phyloP scores from a whole-genome alignment of 805 yeast genomes.

The Barnettozyma siamensis region DNA sequence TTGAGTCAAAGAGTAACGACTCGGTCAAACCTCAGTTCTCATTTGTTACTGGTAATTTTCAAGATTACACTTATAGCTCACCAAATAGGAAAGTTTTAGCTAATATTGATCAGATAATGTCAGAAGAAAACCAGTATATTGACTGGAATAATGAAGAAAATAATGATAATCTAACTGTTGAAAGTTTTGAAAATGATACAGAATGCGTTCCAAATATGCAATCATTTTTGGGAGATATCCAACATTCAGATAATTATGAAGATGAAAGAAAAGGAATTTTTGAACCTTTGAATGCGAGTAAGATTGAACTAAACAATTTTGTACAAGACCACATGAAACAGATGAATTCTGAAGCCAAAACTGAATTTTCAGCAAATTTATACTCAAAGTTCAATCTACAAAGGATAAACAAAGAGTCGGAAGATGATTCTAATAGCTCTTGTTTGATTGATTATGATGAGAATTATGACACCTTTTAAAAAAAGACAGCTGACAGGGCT shows the following conservation, averaged over 20 bases:
- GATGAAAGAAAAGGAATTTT: conserved; percentile 3
- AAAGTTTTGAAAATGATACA: neutral
- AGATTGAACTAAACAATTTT: neutral
- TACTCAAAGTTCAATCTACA: conserved; percentile 14
- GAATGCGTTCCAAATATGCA: neutral
- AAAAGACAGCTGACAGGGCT: neutral
- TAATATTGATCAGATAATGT: neutral
- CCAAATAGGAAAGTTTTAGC: neutral
- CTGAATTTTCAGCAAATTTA: conserved; percentile 7
- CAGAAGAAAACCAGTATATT: conserved; percentile 2
- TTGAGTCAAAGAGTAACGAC: neutral
- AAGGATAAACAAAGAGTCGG: conserved; percentile 2
- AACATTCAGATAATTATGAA: neutral
- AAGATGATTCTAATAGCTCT: neutral
- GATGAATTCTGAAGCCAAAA: neutral
- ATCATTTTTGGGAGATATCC: too few relatives aligned
- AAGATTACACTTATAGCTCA: conserved; percentile 1
- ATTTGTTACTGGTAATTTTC: neutral
- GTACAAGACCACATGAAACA: neutral
- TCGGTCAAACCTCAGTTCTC: too few relatives aligned
- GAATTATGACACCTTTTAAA: conserved; percentile 7
- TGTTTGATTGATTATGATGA: conserved; percentile 6
- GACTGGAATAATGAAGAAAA: conserved; percentile 6
- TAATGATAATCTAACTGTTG: neutral
- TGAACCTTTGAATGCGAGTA: neutral